phyloP scores from a whole-genome alignment of 441 rosid species.

The Flueggea neowawraea region DNA sequence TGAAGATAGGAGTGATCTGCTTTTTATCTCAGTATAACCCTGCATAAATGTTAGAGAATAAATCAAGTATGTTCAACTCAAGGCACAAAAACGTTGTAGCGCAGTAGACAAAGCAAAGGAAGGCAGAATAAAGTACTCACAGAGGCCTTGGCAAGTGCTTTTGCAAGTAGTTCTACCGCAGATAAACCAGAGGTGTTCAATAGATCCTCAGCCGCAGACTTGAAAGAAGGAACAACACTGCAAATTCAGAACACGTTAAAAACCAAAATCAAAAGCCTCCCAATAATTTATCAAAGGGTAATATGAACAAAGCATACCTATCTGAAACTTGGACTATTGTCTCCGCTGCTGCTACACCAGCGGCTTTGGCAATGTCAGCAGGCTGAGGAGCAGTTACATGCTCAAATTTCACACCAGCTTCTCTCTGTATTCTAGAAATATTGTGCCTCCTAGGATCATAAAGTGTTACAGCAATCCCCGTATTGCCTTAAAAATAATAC shows the following conservation, averaged over 20 bases:
- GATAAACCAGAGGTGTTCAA: slow-evolving; percentile 69
- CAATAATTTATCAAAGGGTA: slow-evolving; percentile 1
- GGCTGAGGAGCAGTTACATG: slow-evolving; percentile 78
- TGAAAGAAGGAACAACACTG: slow-evolving; percentile 92
- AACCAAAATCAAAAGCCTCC: background rate
- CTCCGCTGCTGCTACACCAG: slow-evolving; percentile 79
- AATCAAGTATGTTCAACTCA: background rate
- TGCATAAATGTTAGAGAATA: slow-evolving; percentile 19
- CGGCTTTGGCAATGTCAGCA: slow-evolving; percentile 76
- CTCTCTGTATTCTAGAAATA: slow-evolving; percentile 66
- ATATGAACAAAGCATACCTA: slow-evolving; percentile 39
- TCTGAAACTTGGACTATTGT: slow-evolving; percentile 70
- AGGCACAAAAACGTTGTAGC: background rate
- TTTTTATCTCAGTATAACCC: slow-evolving; percentile 91
- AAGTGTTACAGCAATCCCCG: slow-evolving; percentile 92
- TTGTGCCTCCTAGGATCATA: slow-evolving; percentile 73
- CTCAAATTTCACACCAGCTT: slow-evolving; percentile 91
- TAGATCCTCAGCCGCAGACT: slow-evolving; percentile 73
- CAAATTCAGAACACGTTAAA: slow-evolving; percentile 16
- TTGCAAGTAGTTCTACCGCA: slow-evolving; percentile 76
- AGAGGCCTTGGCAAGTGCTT: slow-evolving; percentile 87
- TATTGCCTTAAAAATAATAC: slow-evolving; percentile 51
- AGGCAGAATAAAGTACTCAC: slow-evolving; percentile 32
- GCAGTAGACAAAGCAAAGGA: background rate
- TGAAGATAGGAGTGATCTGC: slow-evolving; percentile 79